Percentiles rank a stretch among this genome's conserved stretches.
These are phyloP conservation scores for Lactarius trivialis DNA, from an alignment of 768 basidiomycete genomes.

Conservation along the genomic window DNA sequence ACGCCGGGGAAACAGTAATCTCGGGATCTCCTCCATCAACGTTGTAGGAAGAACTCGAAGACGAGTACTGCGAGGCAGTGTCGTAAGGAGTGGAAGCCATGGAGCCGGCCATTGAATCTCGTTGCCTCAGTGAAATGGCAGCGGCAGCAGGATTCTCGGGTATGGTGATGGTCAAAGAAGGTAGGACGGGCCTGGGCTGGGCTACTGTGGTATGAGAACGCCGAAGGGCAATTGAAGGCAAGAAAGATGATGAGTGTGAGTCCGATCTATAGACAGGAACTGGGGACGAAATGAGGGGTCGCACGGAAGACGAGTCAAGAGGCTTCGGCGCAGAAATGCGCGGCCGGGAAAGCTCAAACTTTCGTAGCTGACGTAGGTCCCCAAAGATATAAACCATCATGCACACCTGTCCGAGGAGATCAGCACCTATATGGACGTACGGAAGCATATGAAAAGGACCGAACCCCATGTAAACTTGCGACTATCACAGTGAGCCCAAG, in stretches of 20 bases:
- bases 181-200: background rate
- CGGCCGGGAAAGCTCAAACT: conserved; percentile 70
- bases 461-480: conserved; percentile 59
- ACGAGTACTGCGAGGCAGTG: conserved; percentile 10
- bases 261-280: conserved; percentile 8
- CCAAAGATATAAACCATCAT: conserved; percentile 75
- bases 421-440: background rate
- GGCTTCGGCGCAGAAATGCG: conserved; percentile 45
- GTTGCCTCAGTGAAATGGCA: conserved; percentile 1
- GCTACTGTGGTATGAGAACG: conserved; percentile 4
- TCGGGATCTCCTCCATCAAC: conserved; percentile 15
- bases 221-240: conserved; percentile 12
- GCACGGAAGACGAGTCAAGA: conserved; percentile 6
- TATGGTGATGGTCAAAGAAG: conserved; percentile 10
- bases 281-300: conserved; percentile 19
- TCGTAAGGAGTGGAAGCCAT: conserved; percentile 19
- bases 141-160: background rate
- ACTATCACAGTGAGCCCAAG: conserved; percentile 57
- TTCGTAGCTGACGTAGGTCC: conserved; percentile 69
- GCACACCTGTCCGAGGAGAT: conserved; percentile 38
- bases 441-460: conserved; percentile 15
- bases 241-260: conserved; percentile 12
- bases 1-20: conserved; percentile 36
- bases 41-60: conserved; percentile 15
- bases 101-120: conserved; percentile 14